Evolutionary conservation across 2,329 filamentous ascomycete genomes (phyloP).

Genomic region (Raffaelea ambrosiae): DNA sequence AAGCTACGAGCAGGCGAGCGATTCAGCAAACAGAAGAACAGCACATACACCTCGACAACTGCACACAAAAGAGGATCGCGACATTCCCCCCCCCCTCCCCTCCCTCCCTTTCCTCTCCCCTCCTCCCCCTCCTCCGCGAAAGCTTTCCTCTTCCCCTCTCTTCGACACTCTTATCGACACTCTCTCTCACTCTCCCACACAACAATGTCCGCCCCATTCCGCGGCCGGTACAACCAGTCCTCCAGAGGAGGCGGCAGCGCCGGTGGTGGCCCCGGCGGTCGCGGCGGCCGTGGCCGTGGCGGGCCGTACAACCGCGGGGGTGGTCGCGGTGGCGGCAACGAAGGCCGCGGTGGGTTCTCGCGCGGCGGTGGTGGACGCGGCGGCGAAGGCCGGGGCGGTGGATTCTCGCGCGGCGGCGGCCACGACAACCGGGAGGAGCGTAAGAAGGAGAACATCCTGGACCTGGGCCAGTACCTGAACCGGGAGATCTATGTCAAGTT

Average conservation of each 20-base stretch:
- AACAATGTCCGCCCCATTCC: slow-evolving; percentile 13
- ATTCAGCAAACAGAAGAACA: no score
- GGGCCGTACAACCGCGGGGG: not conserved
- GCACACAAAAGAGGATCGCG: no score
- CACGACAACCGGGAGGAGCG: slow-evolving; percentile 46
- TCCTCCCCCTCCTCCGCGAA: not conserved
- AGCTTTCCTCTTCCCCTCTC: no score
- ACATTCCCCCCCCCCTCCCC: no score
- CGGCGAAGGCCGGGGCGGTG: slow-evolving; percentile 1
- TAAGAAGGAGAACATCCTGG: slow-evolving; percentile 98
- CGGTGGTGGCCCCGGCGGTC: slow-evolving; percentile 2
- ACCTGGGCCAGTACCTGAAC: slow-evolving; percentile 93
- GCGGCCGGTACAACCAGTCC: slow-evolving; percentile 14
- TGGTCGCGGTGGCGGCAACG: slow-evolving; percentile 1
- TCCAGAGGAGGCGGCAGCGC: slow-evolving; percentile 10
- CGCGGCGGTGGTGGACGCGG: slow-evolving; percentile 5
- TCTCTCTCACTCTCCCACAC: no score
- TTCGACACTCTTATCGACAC: no score
- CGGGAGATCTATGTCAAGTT: slow-evolving; percentile 95
- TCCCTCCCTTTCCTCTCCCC: not conserved
- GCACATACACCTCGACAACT: no score
- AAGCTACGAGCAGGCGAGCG: no score
- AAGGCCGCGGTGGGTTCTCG: slow-evolving; percentile 17
- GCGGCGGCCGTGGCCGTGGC: slow-evolving; percentile 5
- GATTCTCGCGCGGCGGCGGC: slow-evolving; percentile 2